Evolutionary conservation across 257 asterid genomes (phyloP).

Genomic region (Oldenlandia corymbosa): DNA sequence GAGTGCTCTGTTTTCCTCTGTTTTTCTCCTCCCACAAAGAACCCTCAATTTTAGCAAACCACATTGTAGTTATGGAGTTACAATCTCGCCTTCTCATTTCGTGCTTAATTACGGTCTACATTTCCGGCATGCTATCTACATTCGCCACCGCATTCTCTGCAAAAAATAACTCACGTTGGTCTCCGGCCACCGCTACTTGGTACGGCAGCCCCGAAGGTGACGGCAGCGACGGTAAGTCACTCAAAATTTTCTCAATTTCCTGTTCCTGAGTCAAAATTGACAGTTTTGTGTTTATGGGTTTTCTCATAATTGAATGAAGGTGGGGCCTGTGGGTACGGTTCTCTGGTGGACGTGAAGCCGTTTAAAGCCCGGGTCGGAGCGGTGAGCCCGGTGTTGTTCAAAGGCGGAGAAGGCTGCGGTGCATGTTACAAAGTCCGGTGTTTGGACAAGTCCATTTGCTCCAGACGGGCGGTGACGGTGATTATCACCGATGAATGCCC

Average conservation of each 20-base stretch:
- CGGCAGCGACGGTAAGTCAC: constrained; percentile 64
- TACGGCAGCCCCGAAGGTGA: constrained; percentile 98
- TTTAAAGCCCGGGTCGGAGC: constrained; percentile 92
- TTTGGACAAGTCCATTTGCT: constrained; percentile 70
- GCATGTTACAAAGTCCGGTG: constrained; percentile 91
- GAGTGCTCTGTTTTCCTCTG: background rate
- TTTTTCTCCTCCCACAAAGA: constrained; percentile 4
- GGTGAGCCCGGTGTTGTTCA: constrained; percentile 86
- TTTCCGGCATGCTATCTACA: constrained; percentile 9
- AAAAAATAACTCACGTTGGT: constrained; percentile 47
- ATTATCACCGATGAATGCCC: constrained; percentile 95
- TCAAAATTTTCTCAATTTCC: background rate
- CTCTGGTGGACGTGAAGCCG: constrained; percentile 91
- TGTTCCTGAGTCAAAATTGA: too few relatives aligned
- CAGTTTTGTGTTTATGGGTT: background rate
- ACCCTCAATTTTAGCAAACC: constrained; percentile 21
- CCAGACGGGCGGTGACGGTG: constrained; percentile 87
- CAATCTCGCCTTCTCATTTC: too few relatives aligned
- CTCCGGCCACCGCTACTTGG: constrained; percentile 93
- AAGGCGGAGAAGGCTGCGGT: constrained; percentile 93
- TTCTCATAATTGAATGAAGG: constrained; percentile 30
- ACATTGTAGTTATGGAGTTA: constrained; percentile 31
- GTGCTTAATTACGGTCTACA: background rate
- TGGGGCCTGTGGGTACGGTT: constrained; percentile 96
- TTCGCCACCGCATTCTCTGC: constrained; percentile 25